Evolutionary conservation across 2,329 filamentous ascomycete genomes (phyloP), one percentile per base, ranked within the genome.

Genomic region (Mollisia scopiformis): DNA sequence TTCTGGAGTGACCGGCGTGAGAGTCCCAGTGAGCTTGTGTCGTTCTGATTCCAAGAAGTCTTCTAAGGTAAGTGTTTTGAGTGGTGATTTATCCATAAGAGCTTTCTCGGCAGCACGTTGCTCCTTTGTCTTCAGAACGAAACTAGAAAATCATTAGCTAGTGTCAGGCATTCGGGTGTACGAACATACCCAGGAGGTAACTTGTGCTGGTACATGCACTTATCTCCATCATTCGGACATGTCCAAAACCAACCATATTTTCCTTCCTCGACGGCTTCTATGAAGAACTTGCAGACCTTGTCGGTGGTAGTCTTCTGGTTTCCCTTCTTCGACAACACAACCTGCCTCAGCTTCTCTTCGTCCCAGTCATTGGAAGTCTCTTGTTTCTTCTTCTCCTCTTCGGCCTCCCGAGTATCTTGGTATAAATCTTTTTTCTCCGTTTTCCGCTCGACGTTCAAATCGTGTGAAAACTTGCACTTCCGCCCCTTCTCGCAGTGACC

Each of bases 171-270:
- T 41, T 14, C 3, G 10, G 61, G 27, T 30, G 30, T 11, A 43
- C 27, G 37, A 37, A 86, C 90, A 73, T 86, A 96, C 91, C 95
- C 95, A 73, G 93, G 91, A 70, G 96, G 95, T 71, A 99, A 83
- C 72, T 91, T 93, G 77, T 99, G 95, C 79, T 91, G 93, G 76
- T 99, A 99, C 89, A 95, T 98, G 90, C 95, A 99, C 78, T 97
- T 92, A 75, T 99, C 90, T 66, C 91, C 94, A 67, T 93, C 93
- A 73, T 98, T 98, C 50, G 95, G 95, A 84, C 95, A 99, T 62
- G 88, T 84, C 95, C 95, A 99, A 79, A 99, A 98, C 95, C 95
- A 99, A 65, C 95, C 95, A 72, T 99, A 99, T 78, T 98, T 99
- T 72, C 93, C 91, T 74, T 99, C 95, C 79, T 99, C 95, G 65